phyloP scores from a whole-genome alignment of 2,329 filamentous ascomycete genomes.

The Capronia coronata region DNA sequence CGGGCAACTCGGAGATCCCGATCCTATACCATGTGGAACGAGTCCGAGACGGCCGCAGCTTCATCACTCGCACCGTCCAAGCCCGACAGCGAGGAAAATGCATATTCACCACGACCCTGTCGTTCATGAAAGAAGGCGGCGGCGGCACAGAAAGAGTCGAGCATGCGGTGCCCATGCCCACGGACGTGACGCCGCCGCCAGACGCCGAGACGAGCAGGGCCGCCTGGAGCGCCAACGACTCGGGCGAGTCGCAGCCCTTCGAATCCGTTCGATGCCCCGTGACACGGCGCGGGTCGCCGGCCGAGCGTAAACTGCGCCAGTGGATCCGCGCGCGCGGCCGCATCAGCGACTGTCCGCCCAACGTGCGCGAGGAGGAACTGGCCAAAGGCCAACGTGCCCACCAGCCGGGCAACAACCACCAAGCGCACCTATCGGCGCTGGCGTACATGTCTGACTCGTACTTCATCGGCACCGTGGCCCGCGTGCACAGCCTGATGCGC shows the following conservation, averaged over 20 bases:
- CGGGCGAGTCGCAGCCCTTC: constrained; percentile 27
- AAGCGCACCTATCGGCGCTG: constrained; percentile 60
- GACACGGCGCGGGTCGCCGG: constrained; percentile 38
- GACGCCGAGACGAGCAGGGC: constrained; percentile 15
- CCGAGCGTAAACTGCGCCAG: constrained; percentile 61
- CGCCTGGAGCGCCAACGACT: constrained; percentile 3
- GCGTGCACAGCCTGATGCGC: constrained; percentile 73
- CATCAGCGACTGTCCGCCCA: constrained; percentile 27
- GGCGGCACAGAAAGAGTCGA: constrained; percentile 50
- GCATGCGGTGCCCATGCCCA: constrained; percentile 60
- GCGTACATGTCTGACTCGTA: constrained; percentile 91
- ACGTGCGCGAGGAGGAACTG: constrained; percentile 25
- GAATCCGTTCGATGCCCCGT: constrained; percentile 45
- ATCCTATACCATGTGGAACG: constrained; percentile 93
- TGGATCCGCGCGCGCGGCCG: constrained; percentile 37
- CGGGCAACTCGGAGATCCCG: constrained; percentile 75
- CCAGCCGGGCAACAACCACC: constrained; percentile 26
- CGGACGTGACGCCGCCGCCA: constrained; percentile 34
- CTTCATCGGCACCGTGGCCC: constrained; percentile 83
- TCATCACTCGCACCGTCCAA: constrained; percentile 91
- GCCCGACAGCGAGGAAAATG: constrained; percentile 78
- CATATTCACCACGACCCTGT: constrained; percentile 94
- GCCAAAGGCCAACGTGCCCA: constrained; percentile 11
- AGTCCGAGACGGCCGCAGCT: constrained; percentile 82
- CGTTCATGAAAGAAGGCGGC: constrained; percentile 65